Evolutionary conservation across 1,284 basidiomycete genomes (phyloP).

Genomic region (Pascua guehoae): DNA sequence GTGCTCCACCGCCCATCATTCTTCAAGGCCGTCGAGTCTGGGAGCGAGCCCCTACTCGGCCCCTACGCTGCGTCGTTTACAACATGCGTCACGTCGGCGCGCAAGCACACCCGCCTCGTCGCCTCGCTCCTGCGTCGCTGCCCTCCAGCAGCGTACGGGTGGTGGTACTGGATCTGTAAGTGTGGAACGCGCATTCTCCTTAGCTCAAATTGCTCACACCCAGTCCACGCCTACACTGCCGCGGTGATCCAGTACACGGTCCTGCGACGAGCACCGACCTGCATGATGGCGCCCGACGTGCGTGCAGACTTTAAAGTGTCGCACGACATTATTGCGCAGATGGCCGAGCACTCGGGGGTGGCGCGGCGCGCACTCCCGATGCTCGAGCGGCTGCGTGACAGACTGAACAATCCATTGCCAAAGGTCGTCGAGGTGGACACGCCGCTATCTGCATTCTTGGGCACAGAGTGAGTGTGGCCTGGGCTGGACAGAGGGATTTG

Average conservation of each 20-base stretch:
- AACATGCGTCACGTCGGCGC: slow-evolving; percentile 23
- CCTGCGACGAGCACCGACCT: slow-evolving; percentile 17
- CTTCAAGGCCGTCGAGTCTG: slow-evolving; percentile 19
- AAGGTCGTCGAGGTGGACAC: too few relatives aligned
- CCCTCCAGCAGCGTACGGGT: slow-evolving; percentile 17
- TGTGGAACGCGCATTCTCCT: not conserved
- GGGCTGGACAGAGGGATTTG: too few relatives aligned
- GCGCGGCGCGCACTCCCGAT: slow-evolving; percentile 16
- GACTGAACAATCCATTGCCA: slow-evolving; percentile 1
- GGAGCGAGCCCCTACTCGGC: slow-evolving; percentile 19
- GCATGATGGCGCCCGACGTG: slow-evolving; percentile 27
- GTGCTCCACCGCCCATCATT: slow-evolving; percentile 25
- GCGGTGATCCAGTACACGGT: slow-evolving; percentile 24
- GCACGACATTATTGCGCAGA: slow-evolving; percentile 18
- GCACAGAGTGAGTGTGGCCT: too few relatives aligned
- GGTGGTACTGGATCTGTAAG: slow-evolving; percentile 29
- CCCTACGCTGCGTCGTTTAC: slow-evolving; percentile 24
- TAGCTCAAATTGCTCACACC: not conserved
- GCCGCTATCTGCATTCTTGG: too few relatives aligned
- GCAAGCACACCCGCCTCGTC: slow-evolving; percentile 22
- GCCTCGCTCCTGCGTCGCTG: slow-evolving; percentile 12
- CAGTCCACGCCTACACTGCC: slow-evolving; percentile 28
- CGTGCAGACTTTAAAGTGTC: slow-evolving; percentile 19
- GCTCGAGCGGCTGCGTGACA: slow-evolving; percentile 12
- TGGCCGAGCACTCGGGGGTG: slow-evolving; percentile 17